Conservation (phyloP, 2,329 filamentous ascomycete species). For the Aspergillus luchuensis region DNA sequence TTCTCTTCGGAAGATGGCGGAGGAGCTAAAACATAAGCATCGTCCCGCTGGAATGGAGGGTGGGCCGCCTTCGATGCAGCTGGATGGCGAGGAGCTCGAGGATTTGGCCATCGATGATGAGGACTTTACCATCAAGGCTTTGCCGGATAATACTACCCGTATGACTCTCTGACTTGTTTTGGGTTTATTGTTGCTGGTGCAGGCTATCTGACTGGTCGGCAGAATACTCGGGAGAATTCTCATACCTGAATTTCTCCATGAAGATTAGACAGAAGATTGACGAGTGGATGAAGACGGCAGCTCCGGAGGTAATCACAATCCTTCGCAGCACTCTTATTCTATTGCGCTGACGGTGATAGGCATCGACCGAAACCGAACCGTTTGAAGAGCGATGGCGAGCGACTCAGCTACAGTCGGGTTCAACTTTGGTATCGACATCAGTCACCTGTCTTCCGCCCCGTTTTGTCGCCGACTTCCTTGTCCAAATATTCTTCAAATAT, state of each 20-base stretch:
- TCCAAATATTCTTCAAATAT: conserved; percentile 49
- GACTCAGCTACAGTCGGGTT: conserved; percentile 44
- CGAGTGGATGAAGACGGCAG: conserved; percentile 44
- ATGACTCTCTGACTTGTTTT: conserved; percentile 15
- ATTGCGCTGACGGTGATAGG: conserved; percentile 27
- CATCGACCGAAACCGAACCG: conserved; percentile 39
- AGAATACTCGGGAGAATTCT: conserved; percentile 51
- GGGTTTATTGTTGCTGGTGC: conserved; percentile 3
- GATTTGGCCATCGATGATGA: conserved; percentile 47
- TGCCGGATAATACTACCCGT: conserved; percentile 45
- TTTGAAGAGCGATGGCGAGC: conserved; percentile 48
- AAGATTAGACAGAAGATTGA: conserved; percentile 47
- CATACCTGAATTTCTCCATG: conserved; percentile 49
- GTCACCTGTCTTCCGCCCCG: conserved; percentile 46
- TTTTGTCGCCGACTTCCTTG: conserved; percentile 47
- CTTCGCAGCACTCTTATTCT: not conserved
- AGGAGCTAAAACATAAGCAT: conserved; percentile 46
- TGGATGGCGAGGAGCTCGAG: conserved; percentile 40
- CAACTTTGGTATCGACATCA: conserved; percentile 40
- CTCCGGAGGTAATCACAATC: conserved; percentile 34
- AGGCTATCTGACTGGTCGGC: conserved; percentile 13
- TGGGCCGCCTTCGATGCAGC: conserved; percentile 26
- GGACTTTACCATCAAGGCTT: conserved; percentile 43
- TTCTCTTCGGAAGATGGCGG: conserved; percentile 47
- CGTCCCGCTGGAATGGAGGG: conserved; percentile 33